A percentile compares a stretch with the other conserved stretches of the same genome.
Evolutionary conservation across 2,329 filamentous ascomycete genomes (phyloP).

Genomic region (Hymenoscyphus albidus): DNA sequence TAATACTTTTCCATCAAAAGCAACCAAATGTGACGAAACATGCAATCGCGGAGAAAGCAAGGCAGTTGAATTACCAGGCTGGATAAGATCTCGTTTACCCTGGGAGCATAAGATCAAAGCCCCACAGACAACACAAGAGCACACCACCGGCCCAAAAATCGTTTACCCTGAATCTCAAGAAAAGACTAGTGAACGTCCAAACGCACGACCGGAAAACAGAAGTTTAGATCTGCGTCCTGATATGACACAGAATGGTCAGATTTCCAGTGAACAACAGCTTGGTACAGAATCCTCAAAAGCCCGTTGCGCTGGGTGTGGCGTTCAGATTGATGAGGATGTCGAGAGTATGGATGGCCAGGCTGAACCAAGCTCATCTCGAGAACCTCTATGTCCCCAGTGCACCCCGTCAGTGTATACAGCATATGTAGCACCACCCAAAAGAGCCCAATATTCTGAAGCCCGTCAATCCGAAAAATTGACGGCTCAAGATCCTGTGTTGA

Average conservation of each 20-base stretch:
- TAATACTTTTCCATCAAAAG: neutral
- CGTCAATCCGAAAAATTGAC: neutral
- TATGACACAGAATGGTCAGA: neutral
- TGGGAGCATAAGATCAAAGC: constrained; percentile 2
- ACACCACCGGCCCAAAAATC: neutral
- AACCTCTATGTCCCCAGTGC: neutral
- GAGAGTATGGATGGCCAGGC: constrained; percentile 1
- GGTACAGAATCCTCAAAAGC: neutral
- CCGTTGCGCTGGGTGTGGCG: neutral
- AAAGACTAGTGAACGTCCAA: neutral
- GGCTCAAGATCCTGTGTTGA: neutral
- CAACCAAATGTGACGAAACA: neutral
- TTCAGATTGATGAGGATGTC: neutral
- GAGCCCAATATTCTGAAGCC: constrained; percentile 5
- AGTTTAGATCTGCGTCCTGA: neutral
- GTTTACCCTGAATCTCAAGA: neutral
- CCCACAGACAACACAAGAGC: neutral
- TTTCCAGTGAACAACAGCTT: neutral
- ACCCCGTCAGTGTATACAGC: constrained; percentile 4
- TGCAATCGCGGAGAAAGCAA: neutral
- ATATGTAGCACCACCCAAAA: neutral
- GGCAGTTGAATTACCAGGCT: neutral
- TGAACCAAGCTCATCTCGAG: constrained; percentile 2
- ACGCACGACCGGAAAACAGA: neutral
- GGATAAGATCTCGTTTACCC: constrained; percentile 7